phyloP scores from a whole-genome alignment of 306 rosid genomes.

The Coriaria nepalensis region DNA sequence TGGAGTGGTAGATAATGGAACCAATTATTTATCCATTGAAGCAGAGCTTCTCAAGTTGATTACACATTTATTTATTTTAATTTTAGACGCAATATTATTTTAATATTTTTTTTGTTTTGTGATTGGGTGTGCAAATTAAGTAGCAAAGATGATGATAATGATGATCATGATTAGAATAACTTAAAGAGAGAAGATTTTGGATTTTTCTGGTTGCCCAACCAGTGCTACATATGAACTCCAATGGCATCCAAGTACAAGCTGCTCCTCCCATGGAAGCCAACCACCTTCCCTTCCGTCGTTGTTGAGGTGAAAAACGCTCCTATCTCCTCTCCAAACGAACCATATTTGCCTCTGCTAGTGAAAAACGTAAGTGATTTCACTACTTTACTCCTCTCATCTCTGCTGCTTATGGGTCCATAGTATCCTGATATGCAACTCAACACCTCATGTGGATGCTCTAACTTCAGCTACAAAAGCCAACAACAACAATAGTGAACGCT shows the following conservation, averaged over 20 bases:
- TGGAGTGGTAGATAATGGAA: no score
- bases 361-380: conserved; percentile 60
- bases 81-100: no score
- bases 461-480: conserved; percentile 38
- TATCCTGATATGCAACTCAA: conserved; percentile 65
- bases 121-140: no score
- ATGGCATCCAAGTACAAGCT: conserved; percentile 83
- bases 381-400: conserved; percentile 30
- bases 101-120: no score
- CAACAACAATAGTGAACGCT: neutral
- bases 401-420: conserved; percentile 30
- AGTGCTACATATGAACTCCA: conserved; percentile 92
- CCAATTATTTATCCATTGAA: no score
- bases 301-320: conserved; percentile 61
- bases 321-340: conserved; percentile 80
- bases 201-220: conserved; percentile 68
- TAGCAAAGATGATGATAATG: no score
- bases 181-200: conserved; percentile 48
- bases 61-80: no score
- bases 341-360: conserved; percentile 71
- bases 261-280: conserved; percentile 79
- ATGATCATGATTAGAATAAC: conserved; percentile 31
- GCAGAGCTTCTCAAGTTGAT: no score
- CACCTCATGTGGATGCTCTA: conserved; percentile 82
- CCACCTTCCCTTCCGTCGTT: conserved; percentile 73